These are phyloP conservation scores for Heliamphora pulchella DNA, from an alignment of 179 eudicot genomes.

Conservation along the genomic window DNA sequence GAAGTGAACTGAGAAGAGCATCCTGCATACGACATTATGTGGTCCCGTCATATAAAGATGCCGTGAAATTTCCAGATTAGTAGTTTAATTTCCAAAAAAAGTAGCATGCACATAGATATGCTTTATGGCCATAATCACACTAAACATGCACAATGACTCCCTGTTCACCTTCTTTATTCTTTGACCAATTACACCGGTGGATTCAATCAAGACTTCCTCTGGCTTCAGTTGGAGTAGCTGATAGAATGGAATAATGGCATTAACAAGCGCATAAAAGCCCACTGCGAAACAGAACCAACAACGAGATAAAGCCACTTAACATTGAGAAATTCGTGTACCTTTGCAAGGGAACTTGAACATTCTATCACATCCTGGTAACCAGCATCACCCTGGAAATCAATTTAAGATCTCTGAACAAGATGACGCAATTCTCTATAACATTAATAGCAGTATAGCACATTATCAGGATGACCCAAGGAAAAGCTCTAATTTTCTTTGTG, in stretches of 20 bases:
- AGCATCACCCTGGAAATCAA: conserved; percentile 68
- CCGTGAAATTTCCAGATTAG: background rate
- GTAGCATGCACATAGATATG: background rate
- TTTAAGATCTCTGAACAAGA: conserved; percentile 16
- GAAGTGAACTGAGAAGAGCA: conserved; percentile 72
- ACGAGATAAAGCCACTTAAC: background rate
- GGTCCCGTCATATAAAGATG: background rate
- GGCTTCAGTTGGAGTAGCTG: conserved; percentile 61
- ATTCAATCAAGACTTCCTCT: conserved; percentile 76
- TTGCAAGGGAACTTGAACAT: conserved; percentile 62
- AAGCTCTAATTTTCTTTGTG: background rate
- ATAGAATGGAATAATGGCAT: conserved; percentile 7
- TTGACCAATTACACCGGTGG: conserved; percentile 95
- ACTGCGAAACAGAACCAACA: background rate
- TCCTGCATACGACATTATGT: conserved; percentile 47
- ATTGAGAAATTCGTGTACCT: conserved; percentile 39
- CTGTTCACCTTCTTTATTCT: conserved; percentile 82
- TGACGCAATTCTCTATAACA: conserved; percentile 12
- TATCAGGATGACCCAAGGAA: background rate
- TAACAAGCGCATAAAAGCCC: conserved; percentile 4
- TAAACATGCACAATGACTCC: background rate
- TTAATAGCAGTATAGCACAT: conserved; percentile 5
- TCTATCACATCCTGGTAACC: conserved; percentile 86
- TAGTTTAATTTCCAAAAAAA: background rate
- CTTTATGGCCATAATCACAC: background rate